These are phyloP conservation scores for Toxicodendron radicans DNA, from an alignment of 345 rosid species.

Conservation along the genomic window DNA sequence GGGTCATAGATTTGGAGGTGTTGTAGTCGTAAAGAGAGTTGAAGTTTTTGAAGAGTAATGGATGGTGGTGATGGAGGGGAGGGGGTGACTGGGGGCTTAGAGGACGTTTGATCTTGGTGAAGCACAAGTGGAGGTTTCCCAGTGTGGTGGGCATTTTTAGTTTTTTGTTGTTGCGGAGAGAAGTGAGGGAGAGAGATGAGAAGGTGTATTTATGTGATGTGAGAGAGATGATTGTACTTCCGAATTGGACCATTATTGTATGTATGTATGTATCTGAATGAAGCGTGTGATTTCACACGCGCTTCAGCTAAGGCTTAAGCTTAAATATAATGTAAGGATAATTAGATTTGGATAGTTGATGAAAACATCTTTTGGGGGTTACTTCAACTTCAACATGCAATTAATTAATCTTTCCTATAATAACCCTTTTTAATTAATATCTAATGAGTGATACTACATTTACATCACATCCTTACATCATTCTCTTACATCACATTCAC, in stretches of 20 bases:
- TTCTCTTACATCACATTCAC: no score
- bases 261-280: no score
- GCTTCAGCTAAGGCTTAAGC: no score
- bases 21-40: slow-evolving; percentile 44
- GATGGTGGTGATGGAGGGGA: slow-evolving; percentile 8
- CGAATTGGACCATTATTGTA: slow-evolving; percentile 12
- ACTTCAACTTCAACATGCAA: no score
- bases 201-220: background rate
- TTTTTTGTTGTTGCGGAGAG: background rate
- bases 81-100: slow-evolving; percentile 16
- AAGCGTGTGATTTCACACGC: no score
- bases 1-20: slow-evolving; percentile 19
- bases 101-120: slow-evolving; percentile 46
- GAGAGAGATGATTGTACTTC: background rate
- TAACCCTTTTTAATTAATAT: no score
- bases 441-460: no score
- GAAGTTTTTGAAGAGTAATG: slow-evolving; percentile 31
- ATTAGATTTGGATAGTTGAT: no score
- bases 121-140: slow-evolving; percentile 53
- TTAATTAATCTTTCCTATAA: no score
- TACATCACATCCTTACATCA: no score
- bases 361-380: no score
- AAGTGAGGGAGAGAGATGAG: background rate
- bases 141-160: slow-evolving; percentile 33
- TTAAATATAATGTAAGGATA: no score